phyloP scores from a whole-genome alignment of 306 rosid genomes.

The Begonia peltatifolia region DNA sequence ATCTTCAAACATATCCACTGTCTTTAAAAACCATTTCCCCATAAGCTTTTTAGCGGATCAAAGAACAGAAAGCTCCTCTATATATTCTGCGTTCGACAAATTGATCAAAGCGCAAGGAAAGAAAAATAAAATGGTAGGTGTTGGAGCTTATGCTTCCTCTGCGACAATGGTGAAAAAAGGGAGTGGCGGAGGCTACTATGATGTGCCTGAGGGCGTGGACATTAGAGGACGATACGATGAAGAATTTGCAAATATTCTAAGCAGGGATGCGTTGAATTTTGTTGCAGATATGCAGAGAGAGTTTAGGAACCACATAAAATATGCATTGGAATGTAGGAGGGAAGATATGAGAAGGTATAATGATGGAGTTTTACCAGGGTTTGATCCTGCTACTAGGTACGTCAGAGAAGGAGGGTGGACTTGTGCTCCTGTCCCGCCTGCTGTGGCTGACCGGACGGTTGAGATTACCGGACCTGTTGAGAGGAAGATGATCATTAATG shows the following conservation, averaged over 20 bases:
- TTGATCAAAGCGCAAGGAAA: background rate
- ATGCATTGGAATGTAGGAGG: constrained; percentile 59
- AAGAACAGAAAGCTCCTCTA: no score
- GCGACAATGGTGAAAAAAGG: constrained; percentile 4
- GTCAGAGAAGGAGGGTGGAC: constrained; percentile 60
- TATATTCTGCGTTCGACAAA: no score
- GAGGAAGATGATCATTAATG: constrained; percentile 83
- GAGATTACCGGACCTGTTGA: constrained; percentile 94
- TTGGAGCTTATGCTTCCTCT: constrained; percentile 18
- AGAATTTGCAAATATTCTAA: constrained; percentile 49
- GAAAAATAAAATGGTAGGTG: constrained; percentile 15
- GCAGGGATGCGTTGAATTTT: constrained; percentile 58
- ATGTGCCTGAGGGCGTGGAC: constrained; percentile 62
- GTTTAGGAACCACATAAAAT: constrained; percentile 52
- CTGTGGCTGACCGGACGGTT: constrained; percentile 67
- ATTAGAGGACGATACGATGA: constrained; percentile 57
- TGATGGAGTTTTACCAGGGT: constrained; percentile 60
- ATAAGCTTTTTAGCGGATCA: no score
- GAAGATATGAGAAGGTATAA: constrained; percentile 57
- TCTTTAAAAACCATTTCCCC: no score
- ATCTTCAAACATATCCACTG: constrained; percentile 1
- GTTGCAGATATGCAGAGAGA: constrained; percentile 64
- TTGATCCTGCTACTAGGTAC: constrained; percentile 52
- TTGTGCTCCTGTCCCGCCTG: constrained; percentile 52
- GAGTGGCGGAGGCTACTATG: constrained; percentile 22